Evolutionary conservation across 1,284 basidiomycete species (phyloP), one percentile per base, ranked within the genome.

Genomic region (Naganishia liquefaciens): DNA sequence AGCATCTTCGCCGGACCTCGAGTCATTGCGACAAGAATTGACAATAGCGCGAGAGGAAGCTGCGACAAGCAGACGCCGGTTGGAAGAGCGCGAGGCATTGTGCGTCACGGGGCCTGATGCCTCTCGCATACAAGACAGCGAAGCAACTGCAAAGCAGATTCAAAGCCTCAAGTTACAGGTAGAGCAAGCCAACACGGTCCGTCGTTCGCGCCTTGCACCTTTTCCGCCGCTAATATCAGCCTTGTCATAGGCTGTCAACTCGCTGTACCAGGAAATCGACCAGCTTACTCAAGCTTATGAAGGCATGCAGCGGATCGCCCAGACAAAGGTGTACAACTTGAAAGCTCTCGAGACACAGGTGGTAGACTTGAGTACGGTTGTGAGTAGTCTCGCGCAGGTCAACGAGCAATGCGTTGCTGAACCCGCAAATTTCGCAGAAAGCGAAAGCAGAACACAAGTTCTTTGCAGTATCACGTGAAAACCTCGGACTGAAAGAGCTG

Each of bases 361-460:
- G 54, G 76, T 79, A 61, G 89, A 87, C 74, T 76, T 81, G 44
- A 79, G 77, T 21, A 81, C 84, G 27, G 90, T 93, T 74, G 90
- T 90, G 68, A 55, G 72, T 66, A 25, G 28, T 28, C 9, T 37
- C 43, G n/a, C 21, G 11, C n/a, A 13, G 9, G 9, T 5, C 1
- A 10, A 33, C 21, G 19, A 19, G 10, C 19, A 23, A 2, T 7
- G 23, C 64, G 39, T 33, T 44, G 25, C 60, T 21, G 15, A 27
- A 61, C 49, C 58, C 54, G 33, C 65, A 17, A 23, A 7, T 6
- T 28, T 15, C 39, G 27, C 72, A 89, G 86, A 89, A 86, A 87
- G 90, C 91, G 15, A 97, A 95, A 79, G 87, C 90, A 23, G 94
- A 98, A 72, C 96, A 93, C 82, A 96, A 93, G 79, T 98, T 88